These are phyloP conservation scores for Cryphonectria radicalis DNA, from an alignment of 2,329 filamentous ascomycete genomes.

Conservation along the genomic window DNA sequence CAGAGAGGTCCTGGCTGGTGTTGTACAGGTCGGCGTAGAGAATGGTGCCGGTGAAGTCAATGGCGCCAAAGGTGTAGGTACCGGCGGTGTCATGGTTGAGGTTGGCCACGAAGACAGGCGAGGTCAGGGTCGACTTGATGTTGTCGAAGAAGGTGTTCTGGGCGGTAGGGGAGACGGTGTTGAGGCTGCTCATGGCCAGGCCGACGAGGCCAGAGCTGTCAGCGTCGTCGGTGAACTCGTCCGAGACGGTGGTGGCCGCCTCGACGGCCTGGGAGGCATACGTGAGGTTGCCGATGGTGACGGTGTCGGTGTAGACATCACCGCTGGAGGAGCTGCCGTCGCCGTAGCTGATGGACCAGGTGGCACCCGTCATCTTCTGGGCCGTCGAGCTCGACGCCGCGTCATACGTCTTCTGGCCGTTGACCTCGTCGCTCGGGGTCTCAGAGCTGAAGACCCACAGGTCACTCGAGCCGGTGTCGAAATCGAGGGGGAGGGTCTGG, in stretches of 20 bases:
- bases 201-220: slow-evolving; percentile 29
- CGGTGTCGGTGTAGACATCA: slow-evolving; percentile 37
- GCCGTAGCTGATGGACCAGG: slow-evolving; percentile 39
- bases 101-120: slow-evolving; percentile 40
- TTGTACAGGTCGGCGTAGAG: slow-evolving; percentile 40
- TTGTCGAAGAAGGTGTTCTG: slow-evolving; percentile 42
- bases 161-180: slow-evolving; percentile 32
- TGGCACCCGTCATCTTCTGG: slow-evolving; percentile 31
- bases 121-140: slow-evolving; percentile 34
- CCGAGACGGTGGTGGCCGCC: slow-evolving; percentile 33
- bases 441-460: slow-evolving; percentile 38
- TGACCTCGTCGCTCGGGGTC: slow-evolving; percentile 30
- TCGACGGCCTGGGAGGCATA: slow-evolving; percentile 34
- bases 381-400: slow-evolving; percentile 34
- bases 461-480: slow-evolving; percentile 53
- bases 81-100: slow-evolving; percentile 40
- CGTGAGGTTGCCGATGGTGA: slow-evolving; percentile 35
- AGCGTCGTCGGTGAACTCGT: slow-evolving; percentile 29
- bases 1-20: slow-evolving; percentile 31
- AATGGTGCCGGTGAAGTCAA: slow-evolving; percentile 43
- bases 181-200: slow-evolving; percentile 33
- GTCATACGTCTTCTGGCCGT: slow-evolving; percentile 36
- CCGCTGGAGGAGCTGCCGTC: slow-evolving; percentile 37
- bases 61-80: slow-evolving; percentile 45
- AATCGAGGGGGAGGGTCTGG: slow-evolving; percentile 48